Base-by-base conservation (phyloP, 371 early-diverging fungal genomes). In the Mucor sp. region DNA sequence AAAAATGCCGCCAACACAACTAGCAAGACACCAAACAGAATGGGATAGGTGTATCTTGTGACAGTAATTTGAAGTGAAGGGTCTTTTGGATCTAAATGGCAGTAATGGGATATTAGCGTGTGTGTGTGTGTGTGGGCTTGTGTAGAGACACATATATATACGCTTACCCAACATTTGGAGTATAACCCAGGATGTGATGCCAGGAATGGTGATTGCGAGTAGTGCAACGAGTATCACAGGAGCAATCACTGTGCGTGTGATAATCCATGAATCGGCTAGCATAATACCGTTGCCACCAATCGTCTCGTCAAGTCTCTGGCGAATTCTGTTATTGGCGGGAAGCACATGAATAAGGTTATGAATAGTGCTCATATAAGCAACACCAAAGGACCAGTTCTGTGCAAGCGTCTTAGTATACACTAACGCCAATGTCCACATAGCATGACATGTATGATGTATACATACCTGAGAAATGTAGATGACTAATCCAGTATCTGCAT, bases 361-460 rank as follows among this genome's bases (percentile, higher is more conserved):
- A 33, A 82, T 58, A 55, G 85, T 80, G 44, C 82, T 85, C 69
- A 85, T 76, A 67, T 84, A 87, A 2, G 86, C 76, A 50, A 88
- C 66, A 41, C 89, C 89, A 66, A 85, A 70, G 15, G 87, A 77
- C 89, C 88, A 89, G 59, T 85, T 81, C 89, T 87, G 63, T 27
- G 8, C 6, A 41, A 11, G 9, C 37, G 19, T 21, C 19, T 47
- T 53, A 41, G 41, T 17, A n/a, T n/a, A 41, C 23, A 21, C 15
- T 11, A 14, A 25, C 12, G 12, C 37, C 1, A 3, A 33, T 33
- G 3, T 8, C n/a, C n/a, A n/a, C 37, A 35, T 53, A 53, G 3
- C 21, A 27, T 50, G 3, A 48, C 7, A 30, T 11, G 8, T 3
- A 25, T 21, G n/a, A 30, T 0, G 6, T 5, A 21, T 21, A 67